These are phyloP conservation scores for Notholithocarpus densiflorus DNA, from an alignment of 306 rosid genomes.

Conservation along the genomic window DNA sequence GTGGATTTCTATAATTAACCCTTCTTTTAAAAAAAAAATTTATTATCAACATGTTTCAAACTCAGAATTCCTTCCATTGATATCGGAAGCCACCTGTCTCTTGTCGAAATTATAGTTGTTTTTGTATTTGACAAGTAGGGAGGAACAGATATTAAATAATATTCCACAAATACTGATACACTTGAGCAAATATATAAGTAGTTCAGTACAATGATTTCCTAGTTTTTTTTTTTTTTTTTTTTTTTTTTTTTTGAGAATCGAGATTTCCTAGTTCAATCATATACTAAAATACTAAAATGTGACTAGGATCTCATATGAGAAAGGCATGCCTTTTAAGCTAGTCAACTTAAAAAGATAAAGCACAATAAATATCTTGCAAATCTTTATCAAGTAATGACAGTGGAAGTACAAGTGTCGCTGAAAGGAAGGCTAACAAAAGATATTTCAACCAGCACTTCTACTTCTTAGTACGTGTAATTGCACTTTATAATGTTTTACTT, in stretches of 20 bases:
- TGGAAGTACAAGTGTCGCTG: slow-evolving; percentile 27
- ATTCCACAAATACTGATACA: neutral
- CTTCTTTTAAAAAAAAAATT: neutral
- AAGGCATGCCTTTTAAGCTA: neutral
- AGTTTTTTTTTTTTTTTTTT: no score
- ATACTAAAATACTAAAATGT: neutral
- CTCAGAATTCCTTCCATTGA: neutral
- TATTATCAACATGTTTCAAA: neutral
- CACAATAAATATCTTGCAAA: neutral
- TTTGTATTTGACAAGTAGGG: neutral
- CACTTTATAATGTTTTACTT: neutral
- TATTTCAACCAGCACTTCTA: slow-evolving; percentile 5
- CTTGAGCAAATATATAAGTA: neutral
- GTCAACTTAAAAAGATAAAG: neutral
- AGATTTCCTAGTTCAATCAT: neutral
- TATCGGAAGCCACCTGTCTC: neutral
- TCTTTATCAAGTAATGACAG: neutral
- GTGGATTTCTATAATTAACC: no score
- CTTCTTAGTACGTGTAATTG: neutral
- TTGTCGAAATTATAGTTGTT: neutral
- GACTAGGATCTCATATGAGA: slow-evolving; percentile 21
- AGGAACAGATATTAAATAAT: neutral
- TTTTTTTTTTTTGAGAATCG: no score
- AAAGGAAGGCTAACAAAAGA: neutral
- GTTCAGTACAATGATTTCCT: no score